Evolutionary conservation across 306 rosid species (phyloP), one percentile per base, ranked within the genome.

Genomic region (Castanopsis chinensis): DNA sequence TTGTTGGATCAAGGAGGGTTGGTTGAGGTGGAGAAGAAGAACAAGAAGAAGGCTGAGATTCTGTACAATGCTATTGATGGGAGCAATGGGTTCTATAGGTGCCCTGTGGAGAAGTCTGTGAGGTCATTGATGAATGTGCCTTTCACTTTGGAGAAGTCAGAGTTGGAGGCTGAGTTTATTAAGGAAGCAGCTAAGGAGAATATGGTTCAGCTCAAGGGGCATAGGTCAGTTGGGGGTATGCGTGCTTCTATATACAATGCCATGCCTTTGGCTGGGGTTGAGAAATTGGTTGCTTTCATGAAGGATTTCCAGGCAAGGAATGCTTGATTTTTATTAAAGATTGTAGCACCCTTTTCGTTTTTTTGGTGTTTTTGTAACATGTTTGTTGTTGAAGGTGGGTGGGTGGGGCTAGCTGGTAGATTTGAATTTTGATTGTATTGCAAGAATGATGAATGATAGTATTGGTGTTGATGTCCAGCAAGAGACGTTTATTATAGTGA

Each of bases 51-150:
- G 76, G 99, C 92, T 23, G 91, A 87, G 52, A 60, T 93, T 75
- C 76, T 95, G 21, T 95, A 95, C 84, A 79, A 75, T 33, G 86
- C 97, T 4, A 90, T 95, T 78, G 92, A 89, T 75, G 90, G 53
- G 57, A 95, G 99, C 82, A 87, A 88, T 41, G 99, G 99, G 23
- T 95, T 95, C 77, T 95, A 73, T 72, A 82, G 84, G 76, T 87
- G 98, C 83, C 99, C 99, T 0, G 96, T 95, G 28, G 98, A 92
- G 89, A 85, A 79, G 54, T 90, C 94, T 2, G 99, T 93, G 80
- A 88, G 98, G 85, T 95, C 99, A 0, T 49, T 95, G 86, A 95
- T 95, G 99, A 95, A 95, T 80, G 99, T 95, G 61, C 99, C 99
- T 0, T 93, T 95, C 10, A 95, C 99, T 3, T 79, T 95, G 77